Evolutionary conservation across 2,329 filamentous ascomycete species (phyloP).

Genomic region (Sarocladium strictum): DNA sequence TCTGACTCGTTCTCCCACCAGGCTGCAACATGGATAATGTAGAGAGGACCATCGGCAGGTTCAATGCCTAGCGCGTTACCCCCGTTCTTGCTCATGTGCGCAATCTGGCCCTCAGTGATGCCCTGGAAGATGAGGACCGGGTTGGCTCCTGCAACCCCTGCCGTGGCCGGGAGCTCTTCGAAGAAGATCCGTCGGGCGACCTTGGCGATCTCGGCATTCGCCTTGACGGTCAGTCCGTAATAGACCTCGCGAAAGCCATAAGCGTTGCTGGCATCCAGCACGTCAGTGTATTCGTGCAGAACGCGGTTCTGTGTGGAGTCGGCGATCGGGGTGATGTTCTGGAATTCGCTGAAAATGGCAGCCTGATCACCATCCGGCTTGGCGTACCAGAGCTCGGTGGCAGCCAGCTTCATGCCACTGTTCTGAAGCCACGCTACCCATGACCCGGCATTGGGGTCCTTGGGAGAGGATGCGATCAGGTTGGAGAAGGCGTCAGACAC

Average conservation of each 20-base stretch:
- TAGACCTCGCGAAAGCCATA: slow-evolving; percentile 16
- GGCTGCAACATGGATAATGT: slow-evolving; percentile 16
- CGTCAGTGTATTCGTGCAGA: slow-evolving; percentile 14
- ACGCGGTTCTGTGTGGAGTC: slow-evolving; percentile 19
- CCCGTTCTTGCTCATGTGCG: slow-evolving; percentile 23
- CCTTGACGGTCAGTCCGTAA: neutral
- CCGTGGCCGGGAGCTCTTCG: slow-evolving; percentile 17
- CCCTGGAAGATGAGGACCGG: slow-evolving; percentile 31
- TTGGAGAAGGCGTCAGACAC: slow-evolving; percentile 26
- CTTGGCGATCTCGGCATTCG: slow-evolving; percentile 7
- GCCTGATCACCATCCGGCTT: slow-evolving; percentile 27
- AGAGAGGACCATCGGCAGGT: slow-evolving; percentile 19
- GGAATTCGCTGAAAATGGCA: slow-evolving; percentile 30
- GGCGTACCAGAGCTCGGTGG: slow-evolving; percentile 29
- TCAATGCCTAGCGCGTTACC: slow-evolving; percentile 29
- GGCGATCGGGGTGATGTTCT: slow-evolving; percentile 21
- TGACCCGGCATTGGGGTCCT: slow-evolving; percentile 29
- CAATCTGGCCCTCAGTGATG: slow-evolving; percentile 30
- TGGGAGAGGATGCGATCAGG: slow-evolving; percentile 21
- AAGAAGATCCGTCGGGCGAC: slow-evolving; percentile 12
- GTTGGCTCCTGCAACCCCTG: slow-evolving; percentile 17
- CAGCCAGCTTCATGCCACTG: slow-evolving; percentile 18
- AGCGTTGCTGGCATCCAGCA: slow-evolving; percentile 11
- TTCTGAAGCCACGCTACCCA: slow-evolving; percentile 21
- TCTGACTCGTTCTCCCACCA: slow-evolving; percentile 17